A percentile compares a stretch with the other conserved stretches of the same genome.
Evolutionary conservation across 1,284 basidiomycete genomes (phyloP).

Genomic region (Cryptococcus sp.): DNA sequence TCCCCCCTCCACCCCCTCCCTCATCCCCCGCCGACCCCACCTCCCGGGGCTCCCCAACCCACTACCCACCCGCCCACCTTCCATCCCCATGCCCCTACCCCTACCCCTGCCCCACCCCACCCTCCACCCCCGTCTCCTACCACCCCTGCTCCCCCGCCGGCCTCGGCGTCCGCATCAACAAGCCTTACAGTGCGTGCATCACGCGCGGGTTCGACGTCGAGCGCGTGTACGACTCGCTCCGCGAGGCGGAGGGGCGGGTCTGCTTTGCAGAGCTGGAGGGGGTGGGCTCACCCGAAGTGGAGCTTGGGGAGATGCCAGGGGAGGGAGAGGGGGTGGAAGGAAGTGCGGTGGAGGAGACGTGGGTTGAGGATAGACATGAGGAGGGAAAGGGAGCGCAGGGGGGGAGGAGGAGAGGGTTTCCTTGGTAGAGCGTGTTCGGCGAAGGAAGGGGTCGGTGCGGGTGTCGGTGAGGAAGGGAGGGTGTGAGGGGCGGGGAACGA

Average conservation of each 20-base stretch:
- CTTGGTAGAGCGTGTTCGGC: not conserved
- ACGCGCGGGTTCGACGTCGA: conserved; percentile 1
- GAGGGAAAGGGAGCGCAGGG: not conserved
- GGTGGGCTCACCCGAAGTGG: not conserved
- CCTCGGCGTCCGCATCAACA: not conserved
- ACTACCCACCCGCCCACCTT: not conserved
- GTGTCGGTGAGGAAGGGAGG: no score
- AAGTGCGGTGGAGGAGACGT: not conserved
- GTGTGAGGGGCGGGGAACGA: not conserved
- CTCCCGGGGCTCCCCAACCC: not conserved
- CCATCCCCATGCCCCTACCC: not conserved
- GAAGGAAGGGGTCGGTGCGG: not conserved
- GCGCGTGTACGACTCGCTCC: not conserved
- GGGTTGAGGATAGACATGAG: not conserved
- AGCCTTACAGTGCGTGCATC: not conserved
- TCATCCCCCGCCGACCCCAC: not conserved
- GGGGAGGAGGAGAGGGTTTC: not conserved
- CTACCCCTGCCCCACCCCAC: not conserved
- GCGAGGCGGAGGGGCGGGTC: not conserved
- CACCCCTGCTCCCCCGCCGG: not conserved
- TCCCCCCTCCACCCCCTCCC: not conserved
- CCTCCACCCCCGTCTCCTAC: not conserved
- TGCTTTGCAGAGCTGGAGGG: conserved; percentile 7
- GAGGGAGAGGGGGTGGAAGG: no score
- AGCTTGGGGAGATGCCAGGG: no score